These are phyloP conservation scores for Tylopilus sp. DNA, from an alignment of 768 basidiomycete species.

Conservation along the genomic window DNA sequence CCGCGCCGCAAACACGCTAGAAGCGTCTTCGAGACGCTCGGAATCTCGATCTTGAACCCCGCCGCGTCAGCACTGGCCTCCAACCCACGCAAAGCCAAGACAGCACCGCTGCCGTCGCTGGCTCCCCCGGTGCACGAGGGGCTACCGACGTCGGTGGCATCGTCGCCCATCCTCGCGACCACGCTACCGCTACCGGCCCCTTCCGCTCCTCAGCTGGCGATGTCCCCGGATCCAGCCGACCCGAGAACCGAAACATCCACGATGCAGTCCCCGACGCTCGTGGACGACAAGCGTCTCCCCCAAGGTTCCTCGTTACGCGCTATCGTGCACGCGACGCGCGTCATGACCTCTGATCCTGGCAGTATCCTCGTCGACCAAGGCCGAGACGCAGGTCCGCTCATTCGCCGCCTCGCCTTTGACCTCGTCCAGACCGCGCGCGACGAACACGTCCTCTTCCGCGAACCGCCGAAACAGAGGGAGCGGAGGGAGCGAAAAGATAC, in stretches of 20 bases:
- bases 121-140: conserved; percentile 11
- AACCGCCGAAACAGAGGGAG: conserved; percentile 41
- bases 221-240: conserved; percentile 21
- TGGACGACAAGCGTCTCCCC: conserved; percentile 29
- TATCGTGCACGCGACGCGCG: conserved; percentile 77
- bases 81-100: conserved; percentile 23
- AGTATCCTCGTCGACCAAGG: conserved; percentile 76
- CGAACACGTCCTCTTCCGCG: conserved; percentile 46
- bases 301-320: conserved; percentile 73
- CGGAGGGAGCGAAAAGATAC: conserved; percentile 37
- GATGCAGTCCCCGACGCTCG: conserved; percentile 23
- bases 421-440: conserved; percentile 69
- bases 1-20: conserved; percentile 45
- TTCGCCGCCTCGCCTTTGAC: conserved; percentile 61
- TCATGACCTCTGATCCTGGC: conserved; percentile 78
- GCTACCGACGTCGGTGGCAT: conserved; percentile 3
- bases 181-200: conserved; percentile 16
- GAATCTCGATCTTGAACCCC: conserved; percentile 65
- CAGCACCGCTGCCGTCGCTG: conserved; percentile 25
- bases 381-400: conserved; percentile 54
- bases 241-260: conserved; percentile 26
- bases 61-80: conserved; percentile 26
- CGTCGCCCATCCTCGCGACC: conserved; percentile 20
- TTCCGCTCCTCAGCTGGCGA: conserved; percentile 29
- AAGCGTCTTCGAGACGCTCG: conserved; percentile 71